These are phyloP conservation scores for Melanogaster broomeanus DNA, from an alignment of 768 basidiomycete species.

Conservation along the genomic window DNA sequence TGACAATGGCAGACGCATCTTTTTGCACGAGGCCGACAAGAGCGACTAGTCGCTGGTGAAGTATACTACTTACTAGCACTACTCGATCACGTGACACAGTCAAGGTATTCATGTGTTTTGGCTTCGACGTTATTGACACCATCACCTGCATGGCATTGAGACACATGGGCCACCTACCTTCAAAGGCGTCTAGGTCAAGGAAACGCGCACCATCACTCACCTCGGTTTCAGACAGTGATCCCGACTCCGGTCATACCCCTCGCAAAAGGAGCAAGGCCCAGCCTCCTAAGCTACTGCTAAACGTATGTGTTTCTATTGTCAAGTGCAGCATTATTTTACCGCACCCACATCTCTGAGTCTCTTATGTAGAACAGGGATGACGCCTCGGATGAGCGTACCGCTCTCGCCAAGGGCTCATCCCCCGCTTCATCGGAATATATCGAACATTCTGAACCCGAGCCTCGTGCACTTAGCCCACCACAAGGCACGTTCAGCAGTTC, in stretches of 20 bases:
- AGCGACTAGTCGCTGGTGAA: too few relatives aligned
- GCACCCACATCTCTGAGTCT: background rate
- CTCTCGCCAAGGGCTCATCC: background rate
- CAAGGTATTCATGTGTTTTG: too few relatives aligned
- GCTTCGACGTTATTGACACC: too few relatives aligned
- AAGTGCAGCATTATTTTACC: background rate
- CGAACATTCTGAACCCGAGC: too few relatives aligned
- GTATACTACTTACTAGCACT: too few relatives aligned
- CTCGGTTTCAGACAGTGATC: slow-evolving; percentile 10
- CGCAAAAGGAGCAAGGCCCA: background rate
- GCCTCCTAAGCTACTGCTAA: background rate
- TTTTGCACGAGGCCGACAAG: background rate
- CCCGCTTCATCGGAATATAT: background rate
- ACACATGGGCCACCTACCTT: background rate
- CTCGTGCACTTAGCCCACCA: background rate
- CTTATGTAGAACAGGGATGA: background rate
- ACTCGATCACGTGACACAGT: background rate
- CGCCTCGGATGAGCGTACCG: background rate
- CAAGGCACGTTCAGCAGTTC: background rate
- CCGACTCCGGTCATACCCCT: background rate
- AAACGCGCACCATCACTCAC: slow-evolving; percentile 26
- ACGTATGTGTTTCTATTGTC: background rate
- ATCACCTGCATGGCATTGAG: background rate
- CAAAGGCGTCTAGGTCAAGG: slow-evolving; percentile 21
- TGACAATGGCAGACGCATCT: slow-evolving; percentile 18